Evolutionary conservation across 164 flowering plant genomes (phyloP).

Genomic region (Nymphaea colorata): DNA sequence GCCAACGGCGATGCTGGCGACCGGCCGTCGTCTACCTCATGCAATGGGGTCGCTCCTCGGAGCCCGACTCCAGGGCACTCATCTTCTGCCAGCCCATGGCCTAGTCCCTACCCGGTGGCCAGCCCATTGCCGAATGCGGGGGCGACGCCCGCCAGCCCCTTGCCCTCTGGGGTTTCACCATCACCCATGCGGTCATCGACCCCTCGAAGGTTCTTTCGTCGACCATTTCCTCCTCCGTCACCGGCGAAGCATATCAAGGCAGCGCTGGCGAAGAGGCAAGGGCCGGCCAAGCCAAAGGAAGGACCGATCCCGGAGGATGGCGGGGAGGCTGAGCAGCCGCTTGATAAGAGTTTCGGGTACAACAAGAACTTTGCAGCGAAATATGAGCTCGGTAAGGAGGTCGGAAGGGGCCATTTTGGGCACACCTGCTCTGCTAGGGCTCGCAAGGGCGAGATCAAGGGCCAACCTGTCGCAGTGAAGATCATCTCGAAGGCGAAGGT

Average conservation of each 20-base stretch:
- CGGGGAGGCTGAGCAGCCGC: constrained; percentile 23
- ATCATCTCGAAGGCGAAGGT: constrained; percentile 96
- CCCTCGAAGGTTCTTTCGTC: constrained; percentile 58
- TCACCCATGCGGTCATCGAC: constrained; percentile 53
- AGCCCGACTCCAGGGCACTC: constrained; percentile 35
- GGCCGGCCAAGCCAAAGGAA: constrained; percentile 61
- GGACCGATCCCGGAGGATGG: constrained; percentile 85
- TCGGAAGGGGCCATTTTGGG: constrained; percentile 97
- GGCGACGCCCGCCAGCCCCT: background rate
- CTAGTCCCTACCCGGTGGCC: constrained; percentile 44
- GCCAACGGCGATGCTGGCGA: constrained; percentile 9
- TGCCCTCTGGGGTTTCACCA: constrained; percentile 43
- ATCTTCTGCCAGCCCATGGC: constrained; percentile 47
- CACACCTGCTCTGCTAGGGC: constrained; percentile 80
- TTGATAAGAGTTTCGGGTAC: constrained; percentile 91
- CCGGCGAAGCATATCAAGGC: constrained; percentile 97
- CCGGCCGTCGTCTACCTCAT: constrained; percentile 2
- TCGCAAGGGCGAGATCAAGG: constrained; percentile 77
- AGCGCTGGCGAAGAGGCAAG: constrained; percentile 52
- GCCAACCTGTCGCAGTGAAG: constrained; percentile 73
- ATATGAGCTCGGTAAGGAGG: constrained; percentile 90
- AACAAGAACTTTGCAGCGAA: constrained; percentile 71
- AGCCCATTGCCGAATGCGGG: constrained; percentile 46
- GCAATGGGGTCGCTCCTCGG: constrained; percentile 13
- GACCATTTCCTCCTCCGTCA: constrained; percentile 93